Conservation (phyloP, 768 basidiomycete genomes). For the Psilocybe cubensis region DNA sequence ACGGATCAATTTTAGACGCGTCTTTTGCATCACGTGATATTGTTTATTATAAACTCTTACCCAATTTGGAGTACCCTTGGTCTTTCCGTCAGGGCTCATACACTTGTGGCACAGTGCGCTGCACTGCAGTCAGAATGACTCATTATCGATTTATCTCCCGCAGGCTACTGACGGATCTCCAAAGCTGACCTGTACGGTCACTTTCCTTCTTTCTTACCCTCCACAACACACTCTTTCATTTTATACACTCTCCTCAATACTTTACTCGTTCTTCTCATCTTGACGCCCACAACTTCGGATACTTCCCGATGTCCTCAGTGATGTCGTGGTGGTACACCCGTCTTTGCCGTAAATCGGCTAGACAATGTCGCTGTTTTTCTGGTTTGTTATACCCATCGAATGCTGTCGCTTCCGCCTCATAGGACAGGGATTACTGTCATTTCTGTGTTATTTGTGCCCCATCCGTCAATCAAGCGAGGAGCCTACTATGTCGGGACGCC, state of each 20-base stretch:
- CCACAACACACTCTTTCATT: not conserved
- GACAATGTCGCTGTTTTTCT: not conserved
- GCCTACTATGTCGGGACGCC: not conserved
- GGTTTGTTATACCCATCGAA: not conserved
- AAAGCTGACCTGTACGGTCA: not conserved
- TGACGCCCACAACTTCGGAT: not conserved
- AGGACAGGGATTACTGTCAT: not conserved
- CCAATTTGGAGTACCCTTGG: not conserved
- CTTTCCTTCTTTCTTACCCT: not conserved
- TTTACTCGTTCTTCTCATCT: not conserved
- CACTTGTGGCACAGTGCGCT: constrained; percentile 7
- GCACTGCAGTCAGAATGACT: constrained; percentile 22
- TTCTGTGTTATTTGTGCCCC: not conserved
- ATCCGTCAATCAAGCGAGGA: not conserved
- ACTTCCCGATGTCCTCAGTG: not conserved
- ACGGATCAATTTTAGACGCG: too few species aligned
- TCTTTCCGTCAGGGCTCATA: constrained; percentile 7
- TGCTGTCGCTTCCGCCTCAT: not conserved
- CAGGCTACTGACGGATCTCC: not conserved
- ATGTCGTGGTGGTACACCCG: not conserved
- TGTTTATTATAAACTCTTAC: not conserved
- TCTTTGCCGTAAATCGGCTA: not conserved
- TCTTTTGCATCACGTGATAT: constrained; percentile 10
- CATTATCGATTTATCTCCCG: constrained; percentile 6
- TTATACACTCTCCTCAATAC: not conserved